Evolutionary conservation across 1,284 basidiomycete species (phyloP), one percentile per base, ranked within the genome.

Genomic region (Ustilago loliicola): DNA sequence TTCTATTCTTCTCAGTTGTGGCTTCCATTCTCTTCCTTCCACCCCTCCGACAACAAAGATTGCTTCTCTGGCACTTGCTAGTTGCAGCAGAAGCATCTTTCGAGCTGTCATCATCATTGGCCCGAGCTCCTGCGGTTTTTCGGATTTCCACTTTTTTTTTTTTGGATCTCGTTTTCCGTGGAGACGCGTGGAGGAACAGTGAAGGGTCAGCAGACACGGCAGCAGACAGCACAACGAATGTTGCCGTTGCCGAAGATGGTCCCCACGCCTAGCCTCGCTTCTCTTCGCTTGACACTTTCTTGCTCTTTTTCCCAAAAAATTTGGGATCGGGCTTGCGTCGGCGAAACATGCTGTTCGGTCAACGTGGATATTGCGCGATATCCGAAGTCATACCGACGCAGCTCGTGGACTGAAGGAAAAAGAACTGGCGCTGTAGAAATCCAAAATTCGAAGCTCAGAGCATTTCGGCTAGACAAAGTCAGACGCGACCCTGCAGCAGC

Each of bases 401-500:
- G 8, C 13, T 45, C 36, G n/a, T n/a, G n/a, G n/a, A n/a, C n/a
- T n/a, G n/a, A n/a, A n/a, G n/a, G n/a, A 34, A 54, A 23, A 51
- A 38, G 52, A n/a, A 11, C n/a, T 17, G n/a, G 13, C 51, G 27
- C 25, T 32, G 51, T 32, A 3, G 30, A 52, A 52, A n/a, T 38
- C 36, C 23, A 58, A 56, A 59, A 61, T 45, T 45, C 42, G n/a
- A 34, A 9, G 6, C 42, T 17, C 6, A 38, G 25, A 54, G 15
- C 38, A 50, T 3, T 36, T 70, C 62, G 58, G 38, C 40, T 53
- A 71, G 23, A 23, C 29, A 27, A 32, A 45, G 19, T n/a, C 42
- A 52, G 56, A 55, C 62, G 68, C 68, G 59, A 72, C 69, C 68
- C 62, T 65, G 61, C 67, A 70, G 51, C 62, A 32, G 36, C 48